Evolutionary conservation across 208 protist genomes (phyloP).

Genomic region (Trypanosoma avium): DNA sequence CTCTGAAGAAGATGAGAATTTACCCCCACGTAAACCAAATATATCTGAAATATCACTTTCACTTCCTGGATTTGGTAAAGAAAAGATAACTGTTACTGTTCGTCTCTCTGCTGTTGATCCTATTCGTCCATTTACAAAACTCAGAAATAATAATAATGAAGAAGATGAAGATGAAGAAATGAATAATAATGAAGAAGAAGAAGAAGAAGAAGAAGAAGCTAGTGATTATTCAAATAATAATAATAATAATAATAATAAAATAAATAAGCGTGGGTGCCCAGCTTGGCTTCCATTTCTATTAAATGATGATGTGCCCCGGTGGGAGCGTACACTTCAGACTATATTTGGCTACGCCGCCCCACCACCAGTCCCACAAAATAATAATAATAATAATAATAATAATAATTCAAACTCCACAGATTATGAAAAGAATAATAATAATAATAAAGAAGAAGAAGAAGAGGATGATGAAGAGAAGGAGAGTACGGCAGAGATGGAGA

Average conservation of each 20-base stretch:
- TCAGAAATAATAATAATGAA: neutral
- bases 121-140: neutral
- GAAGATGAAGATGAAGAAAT: constrained; percentile 21
- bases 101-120: constrained; percentile 26
- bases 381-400: constrained; percentile 15
- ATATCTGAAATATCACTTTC: constrained; percentile 15
- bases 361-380: constrained; percentile 31
- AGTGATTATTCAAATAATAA: constrained; percentile 1
- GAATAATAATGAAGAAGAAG: constrained; percentile 23
- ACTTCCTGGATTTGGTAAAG: constrained; percentile 4
- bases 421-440: constrained; percentile 14
- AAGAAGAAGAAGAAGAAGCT: constrained; percentile 27
- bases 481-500: neutral
- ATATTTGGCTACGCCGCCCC: constrained; percentile 77
- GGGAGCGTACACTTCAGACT: constrained; percentile 43
- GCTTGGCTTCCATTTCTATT: constrained; percentile 72
- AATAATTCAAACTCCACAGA: too few species aligned
- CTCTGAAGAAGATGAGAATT: neutral
- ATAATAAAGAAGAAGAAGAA: neutral
- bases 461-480: constrained; percentile 22
- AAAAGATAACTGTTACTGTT: constrained; percentile 8
- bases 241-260: too few species aligned
- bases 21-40: constrained; percentile 5
- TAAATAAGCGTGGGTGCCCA: constrained; percentile 28
- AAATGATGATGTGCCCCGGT: constrained; percentile 54